Evolutionary conservation across 805 yeast genomes (phyloP), one percentile per base, ranked within the genome.

Genomic region (Sugiyamaella floridensis): DNA sequence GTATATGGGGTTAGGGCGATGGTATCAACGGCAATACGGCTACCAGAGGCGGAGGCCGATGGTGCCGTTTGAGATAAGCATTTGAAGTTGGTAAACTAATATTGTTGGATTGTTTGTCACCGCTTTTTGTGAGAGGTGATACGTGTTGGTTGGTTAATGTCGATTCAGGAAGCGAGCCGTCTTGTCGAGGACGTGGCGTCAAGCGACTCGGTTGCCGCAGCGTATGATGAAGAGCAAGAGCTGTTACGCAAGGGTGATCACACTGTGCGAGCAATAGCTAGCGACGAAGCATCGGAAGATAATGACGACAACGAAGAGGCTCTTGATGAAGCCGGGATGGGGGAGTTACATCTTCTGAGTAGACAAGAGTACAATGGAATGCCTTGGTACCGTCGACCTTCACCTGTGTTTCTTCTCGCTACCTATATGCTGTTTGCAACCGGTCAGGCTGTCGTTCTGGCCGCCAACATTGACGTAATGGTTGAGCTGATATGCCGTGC

Each of bases 401-500:
- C 53, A 19, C 48, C 56, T 1, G 42, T 20, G 14, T 20, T 55
- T 26, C 41, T 55, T 12, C 43, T 57, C 12, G 42, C 48, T 8
- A 42, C 47, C 12, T 53, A 53, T 18, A 47, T 48, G 15, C 15
- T 51, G 42, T 56, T 45, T 52, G 57, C 53, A n/a, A 29, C 52
- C 12, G 56, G 52, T 9, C 63, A 59, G 50, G 50, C 57, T 1
- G n/a, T 55, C 32, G 49, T 56, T 2, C 19, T 51, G 15, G 49
- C 63, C 5, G 29, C 60, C 22, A 48, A 47, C 20, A 15, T 60
- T 2, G 64, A 60, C 46, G 60, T 58, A 16, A 40, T 57, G 54
- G 50, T 58, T 15, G 55, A 55, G 47, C 54, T 60, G 20, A 55
- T 60, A 11, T 60, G 64, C 47, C 49, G 58, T 9, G 48, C 50